Base-by-base conservation (phyloP, 768 basidiomycete species). In the Collybia sordida region DNA sequence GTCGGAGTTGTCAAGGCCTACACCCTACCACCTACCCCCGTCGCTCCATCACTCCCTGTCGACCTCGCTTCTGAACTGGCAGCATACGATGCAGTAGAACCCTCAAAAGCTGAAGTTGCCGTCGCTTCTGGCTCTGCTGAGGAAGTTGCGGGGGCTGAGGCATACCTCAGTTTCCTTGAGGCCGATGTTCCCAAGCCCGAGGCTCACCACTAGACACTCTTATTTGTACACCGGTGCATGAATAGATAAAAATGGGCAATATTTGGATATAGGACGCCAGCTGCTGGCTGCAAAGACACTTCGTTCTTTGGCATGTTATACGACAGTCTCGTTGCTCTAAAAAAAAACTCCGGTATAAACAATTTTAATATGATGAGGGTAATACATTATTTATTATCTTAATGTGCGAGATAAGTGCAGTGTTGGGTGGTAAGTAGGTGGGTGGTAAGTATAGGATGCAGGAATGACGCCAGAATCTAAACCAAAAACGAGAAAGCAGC, bases 11-110 rank as follows among this genome's bases (percentile, higher is more conserved):
- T 98, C 53, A 97, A 96, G 73, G 64, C 80, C 45, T 96, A 88
- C 80, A 66, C 83, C 25, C 68, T 83, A 21, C 96, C 96, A 1
- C 67, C 85, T 14, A 63, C 82, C 21, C 97, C 96, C 45, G 76
- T 83, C 50, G 69, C 83, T 2, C 95, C 96, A 9, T 66, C 78
- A 12, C 75, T 97, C 42, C 92, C 94, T 44, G 65, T 77, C 42
- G 87, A 94, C 70, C 84, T 98, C 56, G 92, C 96, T n/a, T 69
- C 86, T 17, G 93, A 96, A 60, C 85, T 98, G 51, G 64, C 85
- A 1, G 85, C 87, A 28, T 99, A 97, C 68, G 95, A 97, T 55
- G 75, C 83, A 14, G 68, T 82, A 14, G 91, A 96, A 66, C 92
- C 93, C 46, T 73, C 75, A 18, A 64, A 74, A 45, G 75, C 78